These are phyloP conservation scores for Neolentinus lepideus DNA, from an alignment of 1,284 basidiomycete species.

Conservation along the genomic window DNA sequence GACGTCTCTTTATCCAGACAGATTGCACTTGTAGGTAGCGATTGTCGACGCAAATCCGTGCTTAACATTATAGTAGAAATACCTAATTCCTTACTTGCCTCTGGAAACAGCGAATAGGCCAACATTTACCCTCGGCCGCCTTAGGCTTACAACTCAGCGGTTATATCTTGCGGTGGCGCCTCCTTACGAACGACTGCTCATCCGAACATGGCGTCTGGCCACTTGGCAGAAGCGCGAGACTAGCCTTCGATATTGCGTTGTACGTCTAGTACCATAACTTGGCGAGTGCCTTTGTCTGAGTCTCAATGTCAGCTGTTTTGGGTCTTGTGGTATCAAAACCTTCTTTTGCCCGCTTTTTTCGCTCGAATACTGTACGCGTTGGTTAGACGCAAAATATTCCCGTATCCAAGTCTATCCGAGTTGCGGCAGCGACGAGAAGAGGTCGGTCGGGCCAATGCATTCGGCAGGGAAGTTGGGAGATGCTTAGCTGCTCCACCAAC, in stretches of 20 bases:
- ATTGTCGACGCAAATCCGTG: background rate
- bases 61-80: slow-evolving; percentile 24
- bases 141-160: slow-evolving; percentile 45
- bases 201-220: slow-evolving; percentile 34
- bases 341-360: slow-evolving; percentile 45
- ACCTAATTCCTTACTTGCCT: slow-evolving; percentile 40
- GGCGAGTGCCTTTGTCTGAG: background rate
- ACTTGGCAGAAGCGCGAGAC: slow-evolving; percentile 43
- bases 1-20: slow-evolving; percentile 23
- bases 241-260: slow-evolving; percentile 44
- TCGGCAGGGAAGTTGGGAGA: slow-evolving; percentile 41
- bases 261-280: slow-evolving; percentile 24
- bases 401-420: slow-evolving; percentile 48
- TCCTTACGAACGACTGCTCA: slow-evolving; percentile 38
- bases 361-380: slow-evolving; percentile 41
- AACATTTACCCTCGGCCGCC: slow-evolving; percentile 44
- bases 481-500: slow-evolving; percentile 38
- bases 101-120: slow-evolving; percentile 27
- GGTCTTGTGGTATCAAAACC: slow-evolving; percentile 53
- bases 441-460: slow-evolving; percentile 38
- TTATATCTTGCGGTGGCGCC: slow-evolving; percentile 47
- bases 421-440: slow-evolving; percentile 42
- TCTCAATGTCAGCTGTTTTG: slow-evolving; percentile 41
- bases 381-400: slow-evolving; percentile 38
- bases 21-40: slow-evolving; percentile 31